These are phyloP conservation scores for Rhizopogon salebrosus DNA, from an alignment of 768 basidiomycete genomes.

Conservation along the genomic window DNA sequence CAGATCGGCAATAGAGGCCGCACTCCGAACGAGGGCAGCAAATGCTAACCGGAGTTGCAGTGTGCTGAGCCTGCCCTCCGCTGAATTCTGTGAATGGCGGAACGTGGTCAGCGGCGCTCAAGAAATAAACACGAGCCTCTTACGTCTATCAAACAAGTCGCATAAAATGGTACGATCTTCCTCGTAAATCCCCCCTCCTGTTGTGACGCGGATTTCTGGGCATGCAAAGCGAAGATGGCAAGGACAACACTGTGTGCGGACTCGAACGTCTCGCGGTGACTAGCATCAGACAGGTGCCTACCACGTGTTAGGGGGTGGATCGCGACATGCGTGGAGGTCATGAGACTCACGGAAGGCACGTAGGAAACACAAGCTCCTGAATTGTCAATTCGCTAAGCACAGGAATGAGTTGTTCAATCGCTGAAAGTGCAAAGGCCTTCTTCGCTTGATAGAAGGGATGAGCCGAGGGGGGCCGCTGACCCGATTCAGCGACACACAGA, in stretches of 20 bases:
- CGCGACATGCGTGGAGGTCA: not conserved
- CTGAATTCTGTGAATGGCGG: slow-evolving; percentile 47
- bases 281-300: slow-evolving; percentile 56
- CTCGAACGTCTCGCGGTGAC: slow-evolving; percentile 75
- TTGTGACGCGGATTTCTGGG: slow-evolving; percentile 27
- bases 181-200: slow-evolving; percentile 38
- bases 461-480: slow-evolving; percentile 15
- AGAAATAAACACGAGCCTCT: slow-evolving; percentile 9
- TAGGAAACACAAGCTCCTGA: slow-evolving; percentile 48
- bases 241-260: slow-evolving; percentile 82
- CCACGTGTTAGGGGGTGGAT: not conserved
- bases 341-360: slow-evolving; percentile 60
- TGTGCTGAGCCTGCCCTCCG: slow-evolving; percentile 53
- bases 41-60: slow-evolving; percentile 71
- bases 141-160: slow-evolving; percentile 66
- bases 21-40: slow-evolving; percentile 62
- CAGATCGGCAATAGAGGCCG: slow-evolving; percentile 36
- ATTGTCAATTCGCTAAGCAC: slow-evolving; percentile 50
- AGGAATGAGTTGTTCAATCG: slow-evolving; percentile 74
- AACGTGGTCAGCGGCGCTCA: slow-evolving; percentile 1
- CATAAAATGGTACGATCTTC: slow-evolving; percentile 71
- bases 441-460: slow-evolving; percentile 29
- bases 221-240: slow-evolving; percentile 62
- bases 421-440: slow-evolving; percentile 62
- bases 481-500: slow-evolving; percentile 28